Base-by-base conservation (phyloP, 805 yeast species). In the Metschnikowia matae region DNA sequence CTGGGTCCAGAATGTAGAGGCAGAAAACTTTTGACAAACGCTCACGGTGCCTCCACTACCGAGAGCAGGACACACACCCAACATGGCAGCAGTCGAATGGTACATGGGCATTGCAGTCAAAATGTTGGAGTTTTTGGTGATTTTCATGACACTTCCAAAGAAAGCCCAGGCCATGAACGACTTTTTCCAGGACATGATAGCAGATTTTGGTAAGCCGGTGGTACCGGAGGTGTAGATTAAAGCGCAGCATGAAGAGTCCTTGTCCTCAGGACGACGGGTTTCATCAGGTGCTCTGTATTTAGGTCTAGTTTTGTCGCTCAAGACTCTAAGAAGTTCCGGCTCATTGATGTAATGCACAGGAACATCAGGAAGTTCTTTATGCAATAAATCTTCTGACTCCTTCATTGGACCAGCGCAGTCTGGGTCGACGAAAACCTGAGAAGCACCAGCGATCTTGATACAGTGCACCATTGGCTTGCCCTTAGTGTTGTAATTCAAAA, bases 61-160 rank as follows among this genome's bases (percentile, higher is more conserved):
- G 31, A 77, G 58, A 0, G 84, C 74, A 0, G 96, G 90, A 61
- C 91, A 75, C 5, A 85, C 81, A 11, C 97, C 97, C 48, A 91
- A 69, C 67, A 89, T 78, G 0, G 96, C 87, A 3, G 97, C 97
- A 0, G 97, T 91, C 0, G 96, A 89, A 66, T 91, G 98, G 64
- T 92, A 91, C 53, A 92, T 72, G 1, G 98, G 98, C 98, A 91
- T 91, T 1, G 96, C 88, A 0, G 96, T 88, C 70, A 86, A 87
- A 8, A 89, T 83, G 11, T 77, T 79, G 14, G 87, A 81, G 3
- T 71, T 63, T 5, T 66, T 54, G n/a, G 71, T 66, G 57, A 89
- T 74, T 52, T 82, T 78, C 71, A 86, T 78, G 39, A 88, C 84
- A 55, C 77, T 77, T 1, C 89, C 88, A 62, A 89, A 90, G 23